A percentile compares a stretch with the other conserved stretches of the same genome.
Conservation (phyloP, 805 yeast genomes). For the Lachancea quebecensis region DNA sequence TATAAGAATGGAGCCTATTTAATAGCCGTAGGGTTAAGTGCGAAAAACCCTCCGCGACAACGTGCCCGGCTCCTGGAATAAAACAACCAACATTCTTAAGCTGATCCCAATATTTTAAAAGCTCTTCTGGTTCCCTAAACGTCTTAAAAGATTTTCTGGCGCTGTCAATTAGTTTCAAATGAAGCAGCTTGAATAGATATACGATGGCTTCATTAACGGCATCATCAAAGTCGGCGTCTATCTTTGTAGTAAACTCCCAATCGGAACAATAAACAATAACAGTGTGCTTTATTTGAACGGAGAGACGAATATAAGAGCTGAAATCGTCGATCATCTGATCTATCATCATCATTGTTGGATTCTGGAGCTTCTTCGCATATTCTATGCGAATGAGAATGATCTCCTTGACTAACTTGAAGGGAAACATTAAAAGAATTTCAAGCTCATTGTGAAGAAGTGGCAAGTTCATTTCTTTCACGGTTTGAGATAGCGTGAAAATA, state of each 20-base stretch:
- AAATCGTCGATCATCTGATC: slow-evolving; percentile 90
- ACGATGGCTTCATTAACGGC: slow-evolving; percentile 67
- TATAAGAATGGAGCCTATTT: slow-evolving; percentile 60
- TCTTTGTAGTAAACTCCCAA: slow-evolving; percentile 64
- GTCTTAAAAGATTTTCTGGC: slow-evolving; percentile 68
- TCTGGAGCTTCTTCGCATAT: slow-evolving; percentile 70
- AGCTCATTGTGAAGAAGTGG: slow-evolving; percentile 66
- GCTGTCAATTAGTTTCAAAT: slow-evolving; percentile 72
- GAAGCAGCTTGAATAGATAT: slow-evolving; percentile 62
- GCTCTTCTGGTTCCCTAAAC: slow-evolving; percentile 78
- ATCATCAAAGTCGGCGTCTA: slow-evolving; percentile 58
- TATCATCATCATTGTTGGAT: slow-evolving; percentile 91
- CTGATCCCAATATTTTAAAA: slow-evolving; percentile 76
- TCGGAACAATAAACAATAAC: slow-evolving; percentile 50
- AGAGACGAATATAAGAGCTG: slow-evolving; percentile 65
- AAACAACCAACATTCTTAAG: slow-evolving; percentile 70
- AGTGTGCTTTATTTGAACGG: slow-evolving; percentile 66
- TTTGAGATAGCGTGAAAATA: slow-evolving; percentile 51
- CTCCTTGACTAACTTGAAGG: slow-evolving; percentile 72
- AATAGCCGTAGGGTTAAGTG: slow-evolving; percentile 59
- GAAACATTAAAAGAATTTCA: slow-evolving; percentile 63
- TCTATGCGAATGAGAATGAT: slow-evolving; percentile 64
- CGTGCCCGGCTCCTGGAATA: slow-evolving; percentile 73
- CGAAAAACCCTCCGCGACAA: slow-evolving; percentile 71
- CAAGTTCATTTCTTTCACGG: slow-evolving; percentile 60